Base-by-base conservation (phyloP, 129 eudicot genomes). In the Escallonia herrerae region DNA sequence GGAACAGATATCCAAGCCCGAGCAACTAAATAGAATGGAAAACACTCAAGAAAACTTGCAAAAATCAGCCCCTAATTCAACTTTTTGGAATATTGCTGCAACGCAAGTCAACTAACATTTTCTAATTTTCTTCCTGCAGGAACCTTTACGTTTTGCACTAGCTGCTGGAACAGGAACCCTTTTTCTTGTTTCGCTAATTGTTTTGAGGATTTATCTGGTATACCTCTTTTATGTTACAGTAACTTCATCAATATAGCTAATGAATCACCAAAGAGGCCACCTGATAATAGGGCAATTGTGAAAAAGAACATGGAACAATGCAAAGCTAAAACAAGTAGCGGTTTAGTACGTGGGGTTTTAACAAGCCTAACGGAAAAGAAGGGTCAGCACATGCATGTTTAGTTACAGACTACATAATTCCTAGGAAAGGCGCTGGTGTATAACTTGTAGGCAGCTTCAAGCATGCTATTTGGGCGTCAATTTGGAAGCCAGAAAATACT, bases 131-230 rank as follows among this genome's bases (percentile, higher is more conserved):
- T 68, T n/a, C n/a, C n/a, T 80, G 77, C 95, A 93, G 98, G 98
- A 93, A 74, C 96, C 98, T 62, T 64, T 93, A 58, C 86, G 82
- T 44, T 93, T 93, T 74, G 76, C 72, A 55, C 77, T 91, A 54
- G 96, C 98, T 6, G 96, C 98, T 12, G 87, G 95, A 53, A 91
- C 95, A 33, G 98, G 98, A 68, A 88, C 96, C 10, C 95, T 93
- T 46, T 88, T 93, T 80, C 89, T 93, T 57, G 96, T 93, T 50
- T 79, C 98, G 8, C 60, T 93, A 43, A 88, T 88, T 63, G 87
- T 93, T 79, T 78, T 93, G 57, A 75, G 98, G 62, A 93, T 93
- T 82, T 93, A 93, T 73, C 85, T 88, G 95, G 98, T 91, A 84
- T 41, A 64, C 41, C 8, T 40, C 49, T 53, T 52, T 46, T 43